Conservation (phyloP, 1,284 basidiomycete species). For the Sanguinoderma infundibulare region DNA sequence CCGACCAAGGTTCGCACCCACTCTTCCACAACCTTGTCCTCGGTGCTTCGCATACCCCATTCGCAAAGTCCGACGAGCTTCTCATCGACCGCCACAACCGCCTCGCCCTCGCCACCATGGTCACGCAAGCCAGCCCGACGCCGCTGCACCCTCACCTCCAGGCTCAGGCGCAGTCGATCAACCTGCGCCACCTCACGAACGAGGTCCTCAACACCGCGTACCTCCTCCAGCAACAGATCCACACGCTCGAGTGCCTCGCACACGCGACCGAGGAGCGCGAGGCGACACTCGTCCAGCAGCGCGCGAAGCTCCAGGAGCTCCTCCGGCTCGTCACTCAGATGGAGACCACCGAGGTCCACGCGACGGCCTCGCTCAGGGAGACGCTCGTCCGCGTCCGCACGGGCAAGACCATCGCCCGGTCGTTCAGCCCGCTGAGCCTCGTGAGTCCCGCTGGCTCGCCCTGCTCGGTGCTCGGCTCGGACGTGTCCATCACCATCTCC, state of each 20-base stretch:
- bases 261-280: slow-evolving; percentile 7
- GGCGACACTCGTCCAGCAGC: slow-evolving; percentile 11
- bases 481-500: background rate
- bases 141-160: background rate
- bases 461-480: background rate
- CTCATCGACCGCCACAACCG: background rate
- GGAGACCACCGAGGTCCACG: slow-evolving; percentile 22
- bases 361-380: slow-evolving; percentile 18
- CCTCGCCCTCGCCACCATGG: background rate
- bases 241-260: slow-evolving; percentile 13
- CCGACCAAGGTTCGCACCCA: background rate
- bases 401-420: background rate
- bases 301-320: slow-evolving; percentile 17
- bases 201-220: slow-evolving; percentile 1
- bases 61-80: background rate
- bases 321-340: slow-evolving; percentile 16
- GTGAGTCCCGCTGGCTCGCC: background rate
- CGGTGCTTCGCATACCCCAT: background rate
- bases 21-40: background rate
- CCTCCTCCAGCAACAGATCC: slow-evolving; percentile 10
- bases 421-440: background rate
- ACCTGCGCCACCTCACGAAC: background rate
- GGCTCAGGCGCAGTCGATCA: background rate
- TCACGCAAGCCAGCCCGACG: background rate
- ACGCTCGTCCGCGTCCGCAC: slow-evolving; percentile 16